These are phyloP conservation scores for Mangifera indica DNA, from an alignment of 345 rosid species.

Conservation along the genomic window DNA sequence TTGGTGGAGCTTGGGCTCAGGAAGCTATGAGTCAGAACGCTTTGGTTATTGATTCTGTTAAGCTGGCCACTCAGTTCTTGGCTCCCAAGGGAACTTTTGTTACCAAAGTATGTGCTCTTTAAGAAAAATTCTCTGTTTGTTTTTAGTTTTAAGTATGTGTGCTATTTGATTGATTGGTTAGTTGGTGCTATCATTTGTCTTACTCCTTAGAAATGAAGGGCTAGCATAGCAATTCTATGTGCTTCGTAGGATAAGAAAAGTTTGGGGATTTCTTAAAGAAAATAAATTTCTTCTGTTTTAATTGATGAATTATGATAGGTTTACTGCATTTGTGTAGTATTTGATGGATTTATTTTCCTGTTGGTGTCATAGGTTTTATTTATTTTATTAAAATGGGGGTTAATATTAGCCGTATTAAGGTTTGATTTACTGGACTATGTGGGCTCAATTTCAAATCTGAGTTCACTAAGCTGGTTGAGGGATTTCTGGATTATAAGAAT, in stretches of 20 bases:
- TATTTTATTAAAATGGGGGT: neutral
- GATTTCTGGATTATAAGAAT: neutral
- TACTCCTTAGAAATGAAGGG: neutral
- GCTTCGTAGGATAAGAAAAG: too few relatives aligned
- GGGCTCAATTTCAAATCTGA: too few relatives aligned
- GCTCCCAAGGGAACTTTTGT: slow-evolving; percentile 75
- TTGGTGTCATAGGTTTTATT: too few relatives aligned
- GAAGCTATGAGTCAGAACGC: slow-evolving; percentile 92
- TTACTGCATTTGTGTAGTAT: too few relatives aligned
- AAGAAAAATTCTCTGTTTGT: neutral
- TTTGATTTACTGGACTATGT: neutral
- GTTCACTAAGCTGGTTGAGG: too few relatives aligned
- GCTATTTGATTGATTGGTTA: neutral
- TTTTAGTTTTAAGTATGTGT: neutral
- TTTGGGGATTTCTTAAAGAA: too few relatives aligned
- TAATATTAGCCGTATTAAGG: neutral
- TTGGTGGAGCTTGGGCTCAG: slow-evolving; percentile 94
- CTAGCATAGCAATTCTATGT: too few relatives aligned
- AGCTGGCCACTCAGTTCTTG: slow-evolving; percentile 75
- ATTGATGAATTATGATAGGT: too few relatives aligned
- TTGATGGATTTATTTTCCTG: too few relatives aligned
- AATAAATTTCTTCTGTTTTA: too few relatives aligned
- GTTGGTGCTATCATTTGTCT: neutral
- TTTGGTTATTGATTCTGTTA: slow-evolving; percentile 82
- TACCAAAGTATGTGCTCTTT: slow-evolving; percentile 50